Evolutionary conservation across 257 asterid species (phyloP), one percentile per base, ranked within the genome.

Genomic region (Solanum pinnatisectum): DNA sequence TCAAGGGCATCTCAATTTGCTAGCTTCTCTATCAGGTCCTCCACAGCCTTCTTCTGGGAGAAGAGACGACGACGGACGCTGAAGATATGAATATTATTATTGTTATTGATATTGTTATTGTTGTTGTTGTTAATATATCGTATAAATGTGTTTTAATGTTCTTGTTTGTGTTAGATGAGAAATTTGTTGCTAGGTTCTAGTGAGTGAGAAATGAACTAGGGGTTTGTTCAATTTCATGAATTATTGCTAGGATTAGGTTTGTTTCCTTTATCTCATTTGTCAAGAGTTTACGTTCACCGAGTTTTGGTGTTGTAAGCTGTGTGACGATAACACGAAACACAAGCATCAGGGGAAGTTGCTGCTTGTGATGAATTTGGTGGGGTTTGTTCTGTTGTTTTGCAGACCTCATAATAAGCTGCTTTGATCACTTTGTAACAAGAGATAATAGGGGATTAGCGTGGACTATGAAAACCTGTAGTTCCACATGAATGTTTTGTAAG

Each of bases 1-100:
- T 18, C 98, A 95, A 89, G 99, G 99, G 8, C 99, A 97, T 92
- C 95, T 97, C 86, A 96, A 97, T 90, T 93, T 97, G 91, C 95
- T 97, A 3, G 99, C 99, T 5, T 95, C 99, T 2, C 92, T 96
- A 65, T 97, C 99, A 3, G 95, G 97, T 22, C 93, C 93, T 3
- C 96, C 93, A 4, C 93, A 93, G 37, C 93, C 92, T 32, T 83
- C 96, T 42, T 87, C 97, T 0, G 98, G 94, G 82, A 95, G 94
- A 87, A 91, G 96, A 90, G 99, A 94, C 84, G 96, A 89, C 4
- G 96, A 95, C 71, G 92, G 93, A 71, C 96, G 92, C 88, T 95
- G 96, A 96, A 84, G 73, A 36, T 70, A 25, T 39, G 87, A 10
- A 79, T 63, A 44, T 0, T 44, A 44, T 27, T 60, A 33, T 40